phyloP scores from a whole-genome alignment of 169 alveolate genomes.

The Pseudocohnilembus persalinus region DNA sequence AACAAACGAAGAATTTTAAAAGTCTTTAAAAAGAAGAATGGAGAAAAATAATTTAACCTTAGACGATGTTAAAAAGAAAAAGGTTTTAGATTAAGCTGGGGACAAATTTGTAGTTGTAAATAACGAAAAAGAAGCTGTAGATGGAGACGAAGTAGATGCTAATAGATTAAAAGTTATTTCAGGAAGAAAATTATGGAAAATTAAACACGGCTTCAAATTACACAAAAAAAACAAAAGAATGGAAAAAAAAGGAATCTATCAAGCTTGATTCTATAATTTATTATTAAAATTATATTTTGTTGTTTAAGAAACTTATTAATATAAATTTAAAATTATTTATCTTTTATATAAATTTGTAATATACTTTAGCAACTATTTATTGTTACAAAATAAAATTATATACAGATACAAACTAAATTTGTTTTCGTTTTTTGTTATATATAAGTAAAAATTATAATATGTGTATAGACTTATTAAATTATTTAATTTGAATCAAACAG shows the following conservation, averaged over 20 bases:
- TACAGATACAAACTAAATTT: no score
- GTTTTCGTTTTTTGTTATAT: no score
- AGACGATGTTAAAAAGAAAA: conserved; percentile 19
- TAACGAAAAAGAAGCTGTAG: conserved; percentile 30
- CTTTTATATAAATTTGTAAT: no score
- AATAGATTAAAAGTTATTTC: conserved; percentile 28
- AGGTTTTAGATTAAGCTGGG: background rate
- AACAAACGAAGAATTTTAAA: conserved; percentile 12
- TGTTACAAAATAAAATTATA: no score
- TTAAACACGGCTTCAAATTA: conserved; percentile 41
- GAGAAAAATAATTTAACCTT: conserved; percentile 5
- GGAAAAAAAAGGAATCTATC: conserved; percentile 45
- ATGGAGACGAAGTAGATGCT: conserved; percentile 25
- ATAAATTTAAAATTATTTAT: no score
- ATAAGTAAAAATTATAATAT: no score
- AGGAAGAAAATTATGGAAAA: conserved; percentile 44
- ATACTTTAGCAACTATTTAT: background rate
- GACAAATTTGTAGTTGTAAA: conserved; percentile 26
- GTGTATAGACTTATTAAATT: background rate
- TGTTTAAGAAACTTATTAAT: no score
- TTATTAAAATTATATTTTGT: background rate
- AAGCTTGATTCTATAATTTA: conserved; percentile 26
- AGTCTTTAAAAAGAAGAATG: conserved; percentile 12
- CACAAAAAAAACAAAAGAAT: conserved; percentile 42
- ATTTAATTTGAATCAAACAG: no score